A percentile compares a stretch with the other conserved stretches of the same genome.
Conservation (phyloP, 1,284 basidiomycete species). For the Microstroma glucosiphilum region DNA sequence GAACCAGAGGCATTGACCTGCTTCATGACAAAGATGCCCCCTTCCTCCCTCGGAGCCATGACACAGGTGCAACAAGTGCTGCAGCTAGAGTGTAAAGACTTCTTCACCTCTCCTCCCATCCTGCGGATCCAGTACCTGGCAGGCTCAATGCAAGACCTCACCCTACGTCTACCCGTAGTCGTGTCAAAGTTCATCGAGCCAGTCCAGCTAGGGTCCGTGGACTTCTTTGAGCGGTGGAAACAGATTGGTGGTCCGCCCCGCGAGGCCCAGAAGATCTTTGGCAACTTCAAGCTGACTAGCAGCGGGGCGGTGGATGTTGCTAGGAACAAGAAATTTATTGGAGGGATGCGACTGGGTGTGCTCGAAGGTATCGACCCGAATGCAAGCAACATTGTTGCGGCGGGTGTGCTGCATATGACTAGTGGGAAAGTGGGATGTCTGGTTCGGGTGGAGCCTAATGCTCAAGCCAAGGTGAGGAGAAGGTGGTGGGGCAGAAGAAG, state of each 20-base stretch:
- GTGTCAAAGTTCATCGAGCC: constrained; percentile 89
- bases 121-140: constrained; percentile 84
- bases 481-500: too few relatives aligned
- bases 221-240: constrained; percentile 98
- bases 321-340: constrained; percentile 67
- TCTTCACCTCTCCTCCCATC: constrained; percentile 72
- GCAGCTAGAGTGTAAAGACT: constrained; percentile 85
- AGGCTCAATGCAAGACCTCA: constrained; percentile 78
- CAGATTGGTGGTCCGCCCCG: constrained; percentile 88
- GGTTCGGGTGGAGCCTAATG: constrained; percentile 85
- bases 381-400: constrained; percentile 75
- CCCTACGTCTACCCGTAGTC: constrained; percentile 76
- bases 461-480: constrained; percentile 23
- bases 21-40: constrained; percentile 79
- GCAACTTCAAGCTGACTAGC: constrained; percentile 60
- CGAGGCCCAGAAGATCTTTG: constrained; percentile 81
- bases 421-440: constrained; percentile 93
- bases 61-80: constrained; percentile 88
- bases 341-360: constrained; percentile 68
- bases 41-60: constrained; percentile 68
- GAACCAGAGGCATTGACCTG: constrained; percentile 70
- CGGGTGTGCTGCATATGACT: constrained; percentile 80
- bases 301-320: constrained; percentile 66
- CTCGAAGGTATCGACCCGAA: constrained; percentile 61
- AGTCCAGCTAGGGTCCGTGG: constrained; percentile 69